These are phyloP conservation scores for Trichocomaceae sp. DNA, from an alignment of 2,329 filamentous ascomycete species.

Conservation along the genomic window DNA sequence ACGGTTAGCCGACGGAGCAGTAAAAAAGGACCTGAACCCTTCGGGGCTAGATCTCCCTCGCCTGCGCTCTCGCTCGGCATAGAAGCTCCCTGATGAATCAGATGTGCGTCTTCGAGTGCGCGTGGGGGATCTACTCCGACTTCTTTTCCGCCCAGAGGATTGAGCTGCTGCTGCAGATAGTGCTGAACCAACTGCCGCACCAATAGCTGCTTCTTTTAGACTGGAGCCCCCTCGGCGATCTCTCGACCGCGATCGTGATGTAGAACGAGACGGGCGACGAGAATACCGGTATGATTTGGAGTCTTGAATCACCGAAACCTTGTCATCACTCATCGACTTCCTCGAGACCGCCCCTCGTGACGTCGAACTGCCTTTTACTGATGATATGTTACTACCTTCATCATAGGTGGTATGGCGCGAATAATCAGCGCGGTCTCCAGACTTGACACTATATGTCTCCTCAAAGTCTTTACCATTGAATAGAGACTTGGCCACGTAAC, in stretches of 20 bases:
- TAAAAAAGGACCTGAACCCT: slow-evolving; percentile 59
- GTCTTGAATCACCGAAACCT: slow-evolving; percentile 2
- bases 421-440: slow-evolving; percentile 38
- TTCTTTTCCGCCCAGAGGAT: slow-evolving; percentile 3
- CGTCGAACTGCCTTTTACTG: slow-evolving; percentile 36
- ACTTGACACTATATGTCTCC: slow-evolving; percentile 54
- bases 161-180: slow-evolving; percentile 5
- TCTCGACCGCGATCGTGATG: slow-evolving; percentile 35
- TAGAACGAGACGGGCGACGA: slow-evolving; percentile 33
- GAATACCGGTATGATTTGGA: slow-evolving; percentile 18
- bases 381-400: slow-evolving; percentile 22
- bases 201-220: slow-evolving; percentile 28
- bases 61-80: slow-evolving; percentile 1
- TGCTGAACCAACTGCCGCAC: slow-evolving; percentile 24
- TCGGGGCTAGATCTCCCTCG: slow-evolving; percentile 13
- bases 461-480: slow-evolving; percentile 51
- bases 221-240: slow-evolving; percentile 19
- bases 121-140: slow-evolving; percentile 14
- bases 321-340: slow-evolving; percentile 12
- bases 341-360: slow-evolving; percentile 36
- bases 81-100: slow-evolving; percentile 38
- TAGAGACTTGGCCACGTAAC: slow-evolving; percentile 50
- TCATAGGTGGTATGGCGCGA: slow-evolving; percentile 23
- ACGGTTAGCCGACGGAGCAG: slow-evolving; percentile 51
- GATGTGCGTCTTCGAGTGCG: slow-evolving; percentile 34